Evolutionary conservation across 805 yeast genomes (phyloP), one percentile per base, ranked within the genome.

Genomic region (Myxozyma neglecta): DNA sequence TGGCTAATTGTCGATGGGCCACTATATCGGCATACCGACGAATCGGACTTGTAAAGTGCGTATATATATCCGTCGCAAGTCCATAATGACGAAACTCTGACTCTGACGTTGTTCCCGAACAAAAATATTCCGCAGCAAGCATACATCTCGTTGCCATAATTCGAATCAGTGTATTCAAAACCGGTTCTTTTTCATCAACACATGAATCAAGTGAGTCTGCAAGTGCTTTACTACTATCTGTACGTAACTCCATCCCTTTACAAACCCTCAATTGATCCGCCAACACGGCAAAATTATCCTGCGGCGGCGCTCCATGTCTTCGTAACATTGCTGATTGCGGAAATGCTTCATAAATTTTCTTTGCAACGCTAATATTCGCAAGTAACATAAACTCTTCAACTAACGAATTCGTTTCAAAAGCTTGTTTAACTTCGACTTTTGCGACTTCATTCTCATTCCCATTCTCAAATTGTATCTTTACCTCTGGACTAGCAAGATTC

Each of bases 121-220:
- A 86, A 77, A 94, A 94, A 73, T 94, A 94, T 73, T 93, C 97
- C 1, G 99, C 99, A 1, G 99, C 97, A 88, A 91, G 90, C 99
- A 94, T 94, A 76, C 98, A 93, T 70, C 99, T 83, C 0, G 99
- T 94, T 7, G 97, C 94, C 96, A 94, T 88, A 67, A 94, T 94
- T 75, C 99, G 86, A 6, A 93, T 80, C 69, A 94, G 80, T 0
- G 97, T 94, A 75, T 94, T 94, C 82, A 94, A 90, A 72, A 90
- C 94, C 6, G 92, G 87, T 74, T 94, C 98, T 0, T 83, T 72
- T 29, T 86, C 83, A 74, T 93, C 98, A 39, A 78, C 84, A 75
- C 97, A 90, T 60, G 89, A 81, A 73, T 94, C 99, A 55, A 94
- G 79, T 18, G 97, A 91, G 70, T 92, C 97, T 1, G 99, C 98